A percentile compares a stretch with the other conserved stretches of the same genome.
phyloP scores from a whole-genome alignment of 2,329 filamentous ascomycete genomes.

The Talaromyces sp. region DNA sequence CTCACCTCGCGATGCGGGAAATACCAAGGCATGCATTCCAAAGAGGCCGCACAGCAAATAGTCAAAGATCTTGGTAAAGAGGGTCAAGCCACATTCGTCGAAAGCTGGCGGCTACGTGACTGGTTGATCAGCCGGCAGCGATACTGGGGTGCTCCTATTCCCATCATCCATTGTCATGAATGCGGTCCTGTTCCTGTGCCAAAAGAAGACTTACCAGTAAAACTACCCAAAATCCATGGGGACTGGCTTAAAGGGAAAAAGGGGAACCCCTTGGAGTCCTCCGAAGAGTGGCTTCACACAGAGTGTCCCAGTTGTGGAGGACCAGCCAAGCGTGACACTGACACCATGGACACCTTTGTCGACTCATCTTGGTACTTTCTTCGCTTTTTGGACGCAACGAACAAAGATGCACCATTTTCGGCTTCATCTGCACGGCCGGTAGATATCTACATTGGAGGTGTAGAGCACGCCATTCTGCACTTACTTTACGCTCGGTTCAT shows the following conservation, averaged over 20 bases:
- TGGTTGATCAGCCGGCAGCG: slow-evolving; percentile 92
- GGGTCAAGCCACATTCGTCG: slow-evolving; percentile 62
- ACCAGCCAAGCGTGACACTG: slow-evolving; percentile 77
- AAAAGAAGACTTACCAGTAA: slow-evolving; percentile 73
- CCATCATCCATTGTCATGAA: slow-evolving; percentile 76
- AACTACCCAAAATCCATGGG: slow-evolving; percentile 68
- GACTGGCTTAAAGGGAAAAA: slow-evolving; percentile 70
- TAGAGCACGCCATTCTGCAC: slow-evolving; percentile 89
- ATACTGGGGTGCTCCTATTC: slow-evolving; percentile 90
- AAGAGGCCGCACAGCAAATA: slow-evolving; percentile 64
- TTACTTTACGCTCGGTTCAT: slow-evolving; percentile 88
- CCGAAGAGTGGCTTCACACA: slow-evolving; percentile 73
- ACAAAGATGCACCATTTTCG: slow-evolving; percentile 64
- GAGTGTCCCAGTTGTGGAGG: slow-evolving; percentile 71
- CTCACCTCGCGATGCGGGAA: slow-evolving; percentile 68
- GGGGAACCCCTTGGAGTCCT: slow-evolving; percentile 76
- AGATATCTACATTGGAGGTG: slow-evolving; percentile 84
- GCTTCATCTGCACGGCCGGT: slow-evolving; percentile 67
- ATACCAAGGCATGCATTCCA: slow-evolving; percentile 66
- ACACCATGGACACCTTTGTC: slow-evolving; percentile 96
- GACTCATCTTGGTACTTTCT: slow-evolving; percentile 95
- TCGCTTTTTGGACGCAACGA: slow-evolving; percentile 73
- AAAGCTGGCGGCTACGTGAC: slow-evolving; percentile 80
- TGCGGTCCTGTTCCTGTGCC: slow-evolving; percentile 83
- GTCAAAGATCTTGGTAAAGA: slow-evolving; percentile 55